phyloP scores from a whole-genome alignment of 257 asterid genomes.

The Solanum etuberosum region DNA sequence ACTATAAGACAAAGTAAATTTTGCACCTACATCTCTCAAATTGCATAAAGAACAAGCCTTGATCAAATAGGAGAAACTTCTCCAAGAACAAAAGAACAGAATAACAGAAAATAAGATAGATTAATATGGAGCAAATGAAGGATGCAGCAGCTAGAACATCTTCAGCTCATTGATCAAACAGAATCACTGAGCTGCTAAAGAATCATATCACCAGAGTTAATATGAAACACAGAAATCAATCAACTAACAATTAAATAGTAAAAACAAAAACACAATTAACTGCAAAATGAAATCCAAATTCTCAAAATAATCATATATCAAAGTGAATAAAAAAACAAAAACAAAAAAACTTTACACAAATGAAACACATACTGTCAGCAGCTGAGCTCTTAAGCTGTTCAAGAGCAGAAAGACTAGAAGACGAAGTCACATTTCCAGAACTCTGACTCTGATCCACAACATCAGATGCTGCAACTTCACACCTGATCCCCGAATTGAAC shows the following conservation, averaged over 20 bases:
- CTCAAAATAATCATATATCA: background rate
- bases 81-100: background rate
- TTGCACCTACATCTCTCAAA: background rate
- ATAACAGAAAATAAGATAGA: background rate
- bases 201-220: background rate
- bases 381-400: constrained; percentile 78
- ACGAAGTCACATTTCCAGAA: constrained; percentile 23
- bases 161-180: background rate
- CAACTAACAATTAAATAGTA: background rate
- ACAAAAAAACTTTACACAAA: background rate
- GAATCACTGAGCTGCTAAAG: background rate
- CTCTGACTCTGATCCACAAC: constrained; percentile 24
- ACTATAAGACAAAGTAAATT: background rate
- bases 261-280: background rate
- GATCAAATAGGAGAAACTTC: background rate
- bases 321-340: background rate
- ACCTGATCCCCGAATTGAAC: constrained; percentile 25
- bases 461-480: constrained; percentile 44
- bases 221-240: background rate
- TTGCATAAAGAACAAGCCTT: background rate
- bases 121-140: background rate
- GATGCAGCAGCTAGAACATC: background rate
- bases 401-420: constrained; percentile 82
- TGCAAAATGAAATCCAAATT: background rate
- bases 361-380: constrained; percentile 49